Conservation (phyloP, 345 rosid genomes). For the Eucalyptus guilfoylei region DNA sequence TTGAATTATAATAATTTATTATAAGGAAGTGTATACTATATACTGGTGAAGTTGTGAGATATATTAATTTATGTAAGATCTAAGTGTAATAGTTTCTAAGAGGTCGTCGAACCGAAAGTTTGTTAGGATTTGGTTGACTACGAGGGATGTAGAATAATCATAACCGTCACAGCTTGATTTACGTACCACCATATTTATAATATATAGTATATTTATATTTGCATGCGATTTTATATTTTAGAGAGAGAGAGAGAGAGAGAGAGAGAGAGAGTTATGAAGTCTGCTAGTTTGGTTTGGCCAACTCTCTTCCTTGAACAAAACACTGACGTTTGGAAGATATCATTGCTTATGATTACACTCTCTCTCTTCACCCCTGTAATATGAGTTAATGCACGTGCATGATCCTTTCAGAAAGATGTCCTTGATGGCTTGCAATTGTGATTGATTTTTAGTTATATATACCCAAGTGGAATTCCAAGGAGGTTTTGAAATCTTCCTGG, state of each 20-base stretch:
- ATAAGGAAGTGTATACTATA: not conserved
- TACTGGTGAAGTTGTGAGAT: not conserved
- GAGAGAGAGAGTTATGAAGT: not conserved
- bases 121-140: constrained; percentile 81
- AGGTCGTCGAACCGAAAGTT: constrained; percentile 2
- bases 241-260: not conserved
- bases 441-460: not conserved
- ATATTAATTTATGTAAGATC: not conserved
- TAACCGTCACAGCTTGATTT: constrained; percentile 52
- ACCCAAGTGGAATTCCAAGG: not conserved
- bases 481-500: not conserved
- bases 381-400: not conserved
- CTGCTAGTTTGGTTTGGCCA: constrained; percentile 40
- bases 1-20: not conserved
- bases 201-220: not conserved
- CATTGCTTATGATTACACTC: not conserved
- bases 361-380: not conserved
- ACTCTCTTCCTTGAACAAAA: constrained; percentile 44
- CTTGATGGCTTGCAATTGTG: not conserved
- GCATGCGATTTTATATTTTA: constrained; percentile 1
- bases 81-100: not conserved
- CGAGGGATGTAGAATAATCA: constrained; percentile 46
- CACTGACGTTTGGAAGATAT: constrained; percentile 15
- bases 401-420: not conserved
- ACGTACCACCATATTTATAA: constrained; percentile 26